Evolutionary conservation across 1,284 basidiomycete genomes (phyloP).

Genomic region (Phellinidium pouzarii): DNA sequence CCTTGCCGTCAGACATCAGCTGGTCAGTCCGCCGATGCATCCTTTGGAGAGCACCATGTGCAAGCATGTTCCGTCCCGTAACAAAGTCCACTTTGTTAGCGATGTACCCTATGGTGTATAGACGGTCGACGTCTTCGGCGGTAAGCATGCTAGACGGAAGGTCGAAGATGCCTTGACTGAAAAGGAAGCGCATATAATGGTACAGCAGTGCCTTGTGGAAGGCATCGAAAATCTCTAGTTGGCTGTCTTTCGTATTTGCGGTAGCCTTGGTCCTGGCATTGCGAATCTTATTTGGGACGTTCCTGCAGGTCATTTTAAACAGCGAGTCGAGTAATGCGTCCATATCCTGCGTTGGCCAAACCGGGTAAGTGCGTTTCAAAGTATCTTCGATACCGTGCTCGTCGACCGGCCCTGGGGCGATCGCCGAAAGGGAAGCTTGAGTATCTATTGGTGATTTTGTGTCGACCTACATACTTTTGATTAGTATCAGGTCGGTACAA

Average conservation of each 20-base stretch:
- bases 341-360: no score
- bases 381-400: no score
- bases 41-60: background rate
- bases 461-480: no score
- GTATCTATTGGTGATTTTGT: no score
- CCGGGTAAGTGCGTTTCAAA: no score
- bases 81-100: background rate
- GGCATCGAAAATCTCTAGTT: background rate
- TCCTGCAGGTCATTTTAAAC: no score
- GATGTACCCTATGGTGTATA: conserved; percentile 1
- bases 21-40: background rate
- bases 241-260: background rate
- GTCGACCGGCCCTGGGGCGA: no score
- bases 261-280: background rate
- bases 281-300: no score
- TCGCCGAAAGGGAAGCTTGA: no score
- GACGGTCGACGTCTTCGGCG: conserved; percentile 4
- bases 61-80: background rate
- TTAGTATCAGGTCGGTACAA: no score
- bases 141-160: background rate
- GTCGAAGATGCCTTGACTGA: conserved; percentile 1
- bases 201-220: background rate
- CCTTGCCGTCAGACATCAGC: background rate
- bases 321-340: no score
- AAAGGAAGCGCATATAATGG: conserved; percentile 4